phyloP scores from a whole-genome alignment of 2,329 filamentous ascomycete species.

The Trichoderma harzianum region DNA sequence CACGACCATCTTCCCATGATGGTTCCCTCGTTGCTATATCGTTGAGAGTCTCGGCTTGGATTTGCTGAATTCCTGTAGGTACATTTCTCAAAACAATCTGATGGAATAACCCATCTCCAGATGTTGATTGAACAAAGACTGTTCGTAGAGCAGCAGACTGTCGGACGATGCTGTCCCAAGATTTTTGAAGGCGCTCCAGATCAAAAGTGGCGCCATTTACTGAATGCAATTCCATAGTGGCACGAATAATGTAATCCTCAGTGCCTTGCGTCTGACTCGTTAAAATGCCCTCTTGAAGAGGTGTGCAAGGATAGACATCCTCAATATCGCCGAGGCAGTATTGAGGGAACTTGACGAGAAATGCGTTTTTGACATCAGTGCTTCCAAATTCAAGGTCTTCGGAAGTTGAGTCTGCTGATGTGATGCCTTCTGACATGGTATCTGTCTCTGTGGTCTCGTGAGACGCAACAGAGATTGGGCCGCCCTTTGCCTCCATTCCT shows the following conservation, averaged over 20 bases:
- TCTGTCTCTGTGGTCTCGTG: background rate
- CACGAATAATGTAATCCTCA: background rate
- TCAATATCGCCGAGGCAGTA: background rate
- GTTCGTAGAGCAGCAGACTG: background rate
- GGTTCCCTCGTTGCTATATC: background rate
- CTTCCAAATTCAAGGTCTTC: background rate
- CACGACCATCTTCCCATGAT: background rate
- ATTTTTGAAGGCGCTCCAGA: background rate
- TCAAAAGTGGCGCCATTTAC: background rate
- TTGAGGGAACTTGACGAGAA: background rate
- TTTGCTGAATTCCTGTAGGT: background rate
- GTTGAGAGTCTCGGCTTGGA: background rate
- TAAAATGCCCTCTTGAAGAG: slow-evolving; percentile 9
- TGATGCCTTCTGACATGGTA: background rate
- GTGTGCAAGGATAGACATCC: background rate
- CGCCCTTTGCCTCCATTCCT: background rate
- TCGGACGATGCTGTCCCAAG: background rate
- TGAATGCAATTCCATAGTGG: background rate
- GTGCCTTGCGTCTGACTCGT: background rate
- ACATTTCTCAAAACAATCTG: background rate
- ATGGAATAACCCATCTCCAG: background rate
- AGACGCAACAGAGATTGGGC: background rate
- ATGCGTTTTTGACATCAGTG: background rate
- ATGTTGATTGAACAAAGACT: background rate
- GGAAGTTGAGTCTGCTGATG: background rate